A percentile compares a stretch with the other conserved stretches of the same genome.
Evolutionary conservation across 2,329 filamentous ascomycete species (phyloP).

Genomic region (Metarhizium sp.): DNA sequence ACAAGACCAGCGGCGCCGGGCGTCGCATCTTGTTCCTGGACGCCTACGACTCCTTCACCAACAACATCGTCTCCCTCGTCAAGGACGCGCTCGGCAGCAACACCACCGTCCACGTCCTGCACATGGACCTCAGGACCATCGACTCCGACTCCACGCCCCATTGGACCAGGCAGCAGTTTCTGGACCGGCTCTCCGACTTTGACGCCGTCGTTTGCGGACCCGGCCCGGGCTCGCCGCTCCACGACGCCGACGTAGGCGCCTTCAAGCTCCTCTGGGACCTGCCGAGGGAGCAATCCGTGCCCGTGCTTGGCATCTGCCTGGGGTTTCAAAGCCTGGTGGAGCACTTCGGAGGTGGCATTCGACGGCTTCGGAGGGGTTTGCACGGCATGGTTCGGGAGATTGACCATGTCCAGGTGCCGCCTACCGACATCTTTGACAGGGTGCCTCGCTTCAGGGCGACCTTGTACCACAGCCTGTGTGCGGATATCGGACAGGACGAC

Average conservation of each 20-base stretch:
- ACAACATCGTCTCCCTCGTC: slow-evolving; percentile 83
- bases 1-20: neutral
- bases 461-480: slow-evolving; percentile 62
- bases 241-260: slow-evolving; percentile 68
- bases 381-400: slow-evolving; percentile 74
- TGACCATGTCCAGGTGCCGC: slow-evolving; percentile 34
- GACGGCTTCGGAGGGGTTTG: slow-evolving; percentile 59
- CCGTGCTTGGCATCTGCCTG: slow-evolving; percentile 80
- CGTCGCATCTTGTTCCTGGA: slow-evolving; percentile 75
- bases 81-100: slow-evolving; percentile 57
- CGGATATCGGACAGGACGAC: slow-evolving; percentile 41
- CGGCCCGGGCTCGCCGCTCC: slow-evolving; percentile 73
- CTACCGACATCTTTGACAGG: slow-evolving; percentile 53
- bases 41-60: slow-evolving; percentile 93
- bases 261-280: slow-evolving; percentile 70
- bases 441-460: slow-evolving; percentile 58
- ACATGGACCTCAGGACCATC: slow-evolving; percentile 39
- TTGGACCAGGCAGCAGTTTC: slow-evolving; percentile 35
- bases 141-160: slow-evolving; percentile 50
- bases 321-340: slow-evolving; percentile 77
- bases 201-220: slow-evolving; percentile 86
- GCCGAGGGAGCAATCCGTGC: slow-evolving; percentile 48
- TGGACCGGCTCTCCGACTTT: slow-evolving; percentile 43
- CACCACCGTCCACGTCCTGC: slow-evolving; percentile 42
- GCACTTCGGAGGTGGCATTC: slow-evolving; percentile 56